Evolutionary conservation across 805 yeast genomes (phyloP), one percentile per base, ranked within the genome.

Genomic region (Zygotorulaspora florentina): DNA sequence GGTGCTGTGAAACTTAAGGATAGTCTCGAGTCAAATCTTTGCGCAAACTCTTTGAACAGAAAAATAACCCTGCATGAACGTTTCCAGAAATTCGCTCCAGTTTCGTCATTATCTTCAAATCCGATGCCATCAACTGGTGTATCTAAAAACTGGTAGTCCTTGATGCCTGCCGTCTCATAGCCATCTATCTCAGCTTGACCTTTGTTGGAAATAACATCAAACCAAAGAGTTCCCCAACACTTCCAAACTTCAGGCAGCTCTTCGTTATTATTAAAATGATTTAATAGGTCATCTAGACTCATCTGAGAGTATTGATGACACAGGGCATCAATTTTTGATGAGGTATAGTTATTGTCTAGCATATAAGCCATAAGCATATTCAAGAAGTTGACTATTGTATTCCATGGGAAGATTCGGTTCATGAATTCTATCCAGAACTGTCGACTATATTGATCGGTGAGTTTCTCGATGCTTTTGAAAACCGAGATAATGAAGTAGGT

Each of bases 191-290:
- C 45, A 23, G 39, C 76, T 52, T 80, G 85, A 3, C 68, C 70
- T 57, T 83, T 85, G 36, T 72, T 61, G 12, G 69, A 58, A 33
- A 85, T 69, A 20, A 69, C 67, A 62, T 85, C 90, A 65, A 78
- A 86, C 91, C 93, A 85, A 35, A 86, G 61, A 0, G 88, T 77
- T 2, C 95, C 95, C 88, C 91, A 85, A 57, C 89, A 81, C 59
- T 81, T 82, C 90, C 90, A 85, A 16, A 81, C 84, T 64, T 86
- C 95, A 35, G 85, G 80, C 40, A 85, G 67, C 36, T 71, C 76
- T 59, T 85, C 91, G 59, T 77, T 74, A 40, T 76, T 70, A 51
- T 79, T 73, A 54, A 79, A 81, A 52, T 74, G 62, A 3, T 71
- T 68, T n/a, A 83, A 51, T 35, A 73, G 62, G 41, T 71, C 68